These are phyloP conservation scores for Auxenochlorella protothecoides DNA, from an alignment of 139 green algal genomes.

Conservation along the genomic window DNA sequence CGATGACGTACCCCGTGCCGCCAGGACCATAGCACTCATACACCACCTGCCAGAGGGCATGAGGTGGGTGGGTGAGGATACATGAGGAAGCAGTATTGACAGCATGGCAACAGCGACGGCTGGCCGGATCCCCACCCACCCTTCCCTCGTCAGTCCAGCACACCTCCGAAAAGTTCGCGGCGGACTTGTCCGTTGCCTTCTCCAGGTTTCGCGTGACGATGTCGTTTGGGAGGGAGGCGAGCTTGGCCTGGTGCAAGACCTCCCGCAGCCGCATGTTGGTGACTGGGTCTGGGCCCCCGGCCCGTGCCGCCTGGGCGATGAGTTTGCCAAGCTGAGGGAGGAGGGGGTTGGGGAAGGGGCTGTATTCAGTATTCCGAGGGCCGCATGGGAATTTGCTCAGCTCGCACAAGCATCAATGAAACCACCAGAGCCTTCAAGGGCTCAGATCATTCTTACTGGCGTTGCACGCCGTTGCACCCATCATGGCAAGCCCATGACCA, in stretches of 20 bases:
- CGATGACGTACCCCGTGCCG: conserved; percentile 81
- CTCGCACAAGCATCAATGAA: no score
- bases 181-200: conserved; percentile 59
- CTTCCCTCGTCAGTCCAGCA: conserved; percentile 44
- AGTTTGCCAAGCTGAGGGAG: conserved; percentile 67
- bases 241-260: conserved; percentile 54
- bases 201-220: conserved; percentile 91
- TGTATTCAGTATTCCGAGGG: no score
- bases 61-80: background rate
- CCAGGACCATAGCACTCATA: conserved; percentile 47
- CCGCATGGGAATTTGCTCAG: no score
- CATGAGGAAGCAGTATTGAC: background rate
- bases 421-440: no score
- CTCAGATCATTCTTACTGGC: no score
- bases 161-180: conserved; percentile 70
- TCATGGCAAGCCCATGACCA: no score
- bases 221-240: conserved; percentile 55
- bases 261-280: conserved; percentile 61
- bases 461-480: no score
- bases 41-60: conserved; percentile 9
- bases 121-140: background rate
- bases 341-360: no score
- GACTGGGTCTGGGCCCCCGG: conserved; percentile 55
- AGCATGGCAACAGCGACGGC: background rate
- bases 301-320: conserved; percentile 69